Base-by-base conservation (phyloP, 2,329 filamentous ascomycete genomes). In the Sclerotiophoma versabilis region DNA sequence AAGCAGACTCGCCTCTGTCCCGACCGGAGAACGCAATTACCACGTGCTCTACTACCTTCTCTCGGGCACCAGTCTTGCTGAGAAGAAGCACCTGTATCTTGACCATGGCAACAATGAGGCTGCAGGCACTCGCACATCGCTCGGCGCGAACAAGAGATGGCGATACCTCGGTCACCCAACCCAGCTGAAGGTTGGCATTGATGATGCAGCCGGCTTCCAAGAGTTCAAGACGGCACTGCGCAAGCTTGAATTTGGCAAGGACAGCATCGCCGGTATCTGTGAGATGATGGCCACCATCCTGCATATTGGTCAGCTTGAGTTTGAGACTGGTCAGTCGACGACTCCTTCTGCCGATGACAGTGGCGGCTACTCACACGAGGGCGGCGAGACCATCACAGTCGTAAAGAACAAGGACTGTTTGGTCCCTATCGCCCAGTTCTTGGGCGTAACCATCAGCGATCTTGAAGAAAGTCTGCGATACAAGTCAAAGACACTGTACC, bases 301-400 rank as follows among this genome's bases (percentile, higher is more conserved):
- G n/a, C 95, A 99, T 74, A 93, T 99, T 63, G 95, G 95, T 23
- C 95, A 99, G 78, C 86, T 99, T 2, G 95, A 99, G 66, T 99
- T 99, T 64, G 87, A 90, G 71, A 92, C 86, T 0, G 88, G 89
- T 2, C 88, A 90, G 64, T 86, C 88, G 62, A 98, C 95, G 0
- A 88, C 88, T 2, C 88, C 86, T 0, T 85, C 85, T 1, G 92
- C 86, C 1, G 93, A 97, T 65, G 95, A 99, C 68, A 98, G 93
- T 63, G 95, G 95, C 49, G 93, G 93, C 17, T 98, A 95, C 76
- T 96, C 95, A 0, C 92, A 96, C 70, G 95, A 99, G 75, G 95
- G 95, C 61, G 91, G 88, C 34, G 91, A 95, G 70, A 90, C 84
- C 0, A 81, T 93, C 23, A 98, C 95, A 0, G 84, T 88, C 2